Evolutionary conservation across 2,329 filamentous ascomycete species (phyloP), one percentile per base, ranked within the genome.

Genomic region (Teratosphaeria epicoccoides): DNA sequence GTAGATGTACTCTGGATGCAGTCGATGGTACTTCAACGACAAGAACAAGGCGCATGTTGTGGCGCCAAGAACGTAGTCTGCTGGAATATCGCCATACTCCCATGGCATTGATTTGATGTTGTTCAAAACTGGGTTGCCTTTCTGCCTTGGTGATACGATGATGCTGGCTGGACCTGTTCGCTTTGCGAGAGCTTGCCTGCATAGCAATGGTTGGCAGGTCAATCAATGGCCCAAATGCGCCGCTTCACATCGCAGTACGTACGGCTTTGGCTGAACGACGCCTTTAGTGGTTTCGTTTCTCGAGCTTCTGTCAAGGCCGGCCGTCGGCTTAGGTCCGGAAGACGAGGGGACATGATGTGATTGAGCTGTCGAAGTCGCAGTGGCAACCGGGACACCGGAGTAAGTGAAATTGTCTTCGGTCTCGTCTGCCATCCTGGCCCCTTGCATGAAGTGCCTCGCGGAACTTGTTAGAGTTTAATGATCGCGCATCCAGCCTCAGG

Each of bases 1-100:
- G 73, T 97, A 97, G 63, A 98, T 88, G 73, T 98, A 98, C 70
- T 98, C 93, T 0, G 93, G 93, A 66, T 98, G 93, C 49, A 98
- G 78, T 24, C 91, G 88, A 70, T 98, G 93, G 70, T 98, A 98
- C 70, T 97, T 98, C 50, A 98, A 79, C 46, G 88, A 94, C 43
- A 98, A 75, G 66, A 97, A 98, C 4, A 98, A 77, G 0, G 88
- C 90, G 63, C 91, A 95, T 6, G 90, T 95, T 0, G 89, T 95
- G 43, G 80, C 67, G 0, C 93, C 91, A 46, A 97, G 76, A 7
- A 91, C 85, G 68, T 94, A 98, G 71, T 98, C 93, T 26, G 91
- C 88, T 1, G 86, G 84, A n/a, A 95, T 95, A 64, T 97, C 91
- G 55, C 88, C 90, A 69, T 95, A 97, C 70, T 98, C 93, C 93